Conservation (phyloP, 495 filamentous ascomycete genomes). For the Neurospora cerealis region DNA sequence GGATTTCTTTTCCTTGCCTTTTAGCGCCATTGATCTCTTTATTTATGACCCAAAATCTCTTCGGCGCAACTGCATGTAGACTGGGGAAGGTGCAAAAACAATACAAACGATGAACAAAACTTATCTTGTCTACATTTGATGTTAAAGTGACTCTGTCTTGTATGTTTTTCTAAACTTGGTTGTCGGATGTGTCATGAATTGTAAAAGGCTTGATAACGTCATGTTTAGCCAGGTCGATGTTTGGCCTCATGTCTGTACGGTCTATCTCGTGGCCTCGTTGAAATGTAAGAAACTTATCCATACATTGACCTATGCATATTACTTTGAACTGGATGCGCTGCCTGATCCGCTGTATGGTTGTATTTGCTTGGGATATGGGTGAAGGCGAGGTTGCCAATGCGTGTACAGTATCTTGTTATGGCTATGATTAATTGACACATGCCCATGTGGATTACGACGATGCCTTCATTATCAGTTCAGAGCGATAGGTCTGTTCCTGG, state of each 20-base stretch:
- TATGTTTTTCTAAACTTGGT: no score
- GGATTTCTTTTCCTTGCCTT: conserved; percentile 24
- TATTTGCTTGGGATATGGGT: not conserved
- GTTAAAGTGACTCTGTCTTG: not conserved
- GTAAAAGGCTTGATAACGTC: not conserved
- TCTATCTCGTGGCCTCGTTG: not conserved
- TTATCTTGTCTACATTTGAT: not conserved
- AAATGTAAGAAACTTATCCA: not conserved
- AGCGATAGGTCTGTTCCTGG: not conserved
- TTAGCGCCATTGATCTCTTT: conserved; percentile 21
- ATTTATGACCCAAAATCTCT: conserved; percentile 25
- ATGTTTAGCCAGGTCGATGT: not conserved
- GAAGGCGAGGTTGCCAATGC: not conserved
- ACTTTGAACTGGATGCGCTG: not conserved
- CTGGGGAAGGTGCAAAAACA: conserved; percentile 29
- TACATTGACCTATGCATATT: not conserved
- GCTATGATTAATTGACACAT: not conserved
- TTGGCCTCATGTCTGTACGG: not conserved
- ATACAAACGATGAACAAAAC: not conserved
- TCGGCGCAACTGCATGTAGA: conserved; percentile 37
- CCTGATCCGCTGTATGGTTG: not conserved
- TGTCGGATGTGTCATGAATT: not conserved
- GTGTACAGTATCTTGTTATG: not conserved
- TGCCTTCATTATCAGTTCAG: not conserved
- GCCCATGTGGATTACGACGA: not conserved